Evolutionary conservation across 257 asterid genomes (phyloP).

Genomic region (Solanum tarapatanum): DNA sequence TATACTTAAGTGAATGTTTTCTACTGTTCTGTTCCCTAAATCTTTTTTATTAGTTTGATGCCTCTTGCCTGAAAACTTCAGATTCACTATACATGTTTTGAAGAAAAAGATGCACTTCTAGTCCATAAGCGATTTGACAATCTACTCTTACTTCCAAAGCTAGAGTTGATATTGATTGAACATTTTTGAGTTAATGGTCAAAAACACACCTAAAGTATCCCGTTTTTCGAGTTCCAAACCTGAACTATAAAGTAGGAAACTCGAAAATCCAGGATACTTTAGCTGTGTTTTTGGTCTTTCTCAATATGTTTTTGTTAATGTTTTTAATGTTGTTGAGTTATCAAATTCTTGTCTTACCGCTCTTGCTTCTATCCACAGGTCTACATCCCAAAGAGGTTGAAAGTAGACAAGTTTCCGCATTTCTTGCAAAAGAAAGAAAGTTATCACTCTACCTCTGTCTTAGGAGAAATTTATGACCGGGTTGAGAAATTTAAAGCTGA

Average conservation of each 20-base stretch:
- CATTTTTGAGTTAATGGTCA: not conserved
- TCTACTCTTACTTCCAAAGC: not conserved
- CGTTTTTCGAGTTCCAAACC: not conserved
- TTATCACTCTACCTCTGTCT: conserved; percentile 45
- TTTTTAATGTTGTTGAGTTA: not conserved
- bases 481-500: conserved; percentile 21
- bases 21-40: not conserved
- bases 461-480: conserved; percentile 52
- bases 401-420: conserved; percentile 49
- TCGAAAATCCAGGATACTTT: not conserved
- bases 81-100: not conserved
- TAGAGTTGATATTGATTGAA: not conserved
- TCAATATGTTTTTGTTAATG: not conserved
- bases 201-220: not conserved
- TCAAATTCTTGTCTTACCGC: not conserved
- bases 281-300: not conserved
- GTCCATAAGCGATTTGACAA: not conserved
- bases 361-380: conserved; percentile 29
- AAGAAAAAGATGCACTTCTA: not conserved
- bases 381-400: conserved; percentile 28
- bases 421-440: conserved; percentile 34
- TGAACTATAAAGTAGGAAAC: not conserved
- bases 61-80: not conserved
- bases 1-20: not conserved
- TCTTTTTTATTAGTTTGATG: not conserved